Evolutionary conservation across 2,329 filamentous ascomycete genomes (phyloP).

Genomic region (Neonectria ditissima): DNA sequence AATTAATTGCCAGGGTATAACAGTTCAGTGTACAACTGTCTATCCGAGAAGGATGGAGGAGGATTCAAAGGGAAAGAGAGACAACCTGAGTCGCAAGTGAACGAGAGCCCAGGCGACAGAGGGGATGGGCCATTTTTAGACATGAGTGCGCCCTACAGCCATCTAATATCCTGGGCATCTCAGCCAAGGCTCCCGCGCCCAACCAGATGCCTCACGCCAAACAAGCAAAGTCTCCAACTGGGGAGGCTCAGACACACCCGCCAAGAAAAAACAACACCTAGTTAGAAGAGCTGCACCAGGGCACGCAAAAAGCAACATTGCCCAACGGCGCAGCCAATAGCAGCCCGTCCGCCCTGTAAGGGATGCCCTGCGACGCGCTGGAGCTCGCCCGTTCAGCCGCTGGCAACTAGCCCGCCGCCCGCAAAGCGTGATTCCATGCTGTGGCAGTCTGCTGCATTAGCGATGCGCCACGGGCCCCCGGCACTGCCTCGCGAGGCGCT

Average conservation of each 20-base stretch:
- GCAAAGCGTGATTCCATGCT: neutral
- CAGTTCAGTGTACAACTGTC: neutral
- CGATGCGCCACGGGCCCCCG: constrained; percentile 14
- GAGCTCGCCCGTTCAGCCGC: neutral
- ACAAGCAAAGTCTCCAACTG: neutral
- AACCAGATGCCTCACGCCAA: neutral
- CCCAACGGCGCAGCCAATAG: neutral
- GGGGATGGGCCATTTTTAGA: constrained; percentile 27
- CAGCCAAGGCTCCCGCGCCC: neutral
- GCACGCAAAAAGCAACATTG: neutral
- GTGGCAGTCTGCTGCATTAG: constrained; percentile 17
- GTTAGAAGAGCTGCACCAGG: neutral
- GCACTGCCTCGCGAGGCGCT: constrained; percentile 22
- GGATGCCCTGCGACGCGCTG: neutral
- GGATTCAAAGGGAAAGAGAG: neutral
- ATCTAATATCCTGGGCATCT: neutral
- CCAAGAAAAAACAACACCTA: neutral
- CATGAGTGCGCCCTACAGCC: neutral
- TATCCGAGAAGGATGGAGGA: neutral
- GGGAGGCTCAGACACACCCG: constrained; percentile 3
- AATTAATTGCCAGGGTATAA: neutral
- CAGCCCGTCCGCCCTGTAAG: neutral
- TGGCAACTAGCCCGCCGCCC: neutral
- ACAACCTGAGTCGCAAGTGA: neutral
- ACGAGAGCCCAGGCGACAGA: neutral